Base-by-base conservation (phyloP, 371 early-diverging fungal genomes). In the Syncephalis fuscata region DNA sequence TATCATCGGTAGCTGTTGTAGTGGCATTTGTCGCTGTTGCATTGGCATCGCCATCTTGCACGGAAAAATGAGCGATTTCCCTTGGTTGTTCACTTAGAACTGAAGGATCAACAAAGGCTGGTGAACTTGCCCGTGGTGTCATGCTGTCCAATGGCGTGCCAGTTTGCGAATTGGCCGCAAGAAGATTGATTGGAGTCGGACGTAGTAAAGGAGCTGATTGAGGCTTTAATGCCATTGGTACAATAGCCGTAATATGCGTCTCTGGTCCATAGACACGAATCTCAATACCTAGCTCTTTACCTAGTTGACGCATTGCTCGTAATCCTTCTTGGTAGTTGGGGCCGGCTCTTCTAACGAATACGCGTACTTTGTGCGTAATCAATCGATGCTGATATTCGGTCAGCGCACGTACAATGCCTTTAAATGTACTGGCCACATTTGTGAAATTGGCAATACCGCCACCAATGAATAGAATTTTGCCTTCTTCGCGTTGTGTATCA, bases 401-500 rank as follows among this genome's bases (percentile, higher is more conserved):
- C 57, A 96, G 74, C 38, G 95, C 93, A 39, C 88, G 88, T 54
- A 92, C 85, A 61, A 96, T 86, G 54, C 97, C 97, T 85, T 96
- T 94, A 81, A 96, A 96, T 21, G 97, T 96, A 45, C 92, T 76
- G 17, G 94, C 93, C 17, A 96, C 97, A 66, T 96, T 94, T 66
- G 97, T 96, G 55, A 96, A 96, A 82, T 96, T 96, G 68, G 97
- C 97, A 59, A 96, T 96, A 66, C 97, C 97, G 61, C 97, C 97
- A 60, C 97, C 97, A 58, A 96, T 89, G 65, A 96, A 87, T 47
- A 96, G 70, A 49, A 92, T 74, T 65, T 96, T 96, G 61, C 94
- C 93, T 23, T 88, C 77, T 47, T 86, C 76, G 58, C 89, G 76
- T 39, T 66, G 71, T 14, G 45, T 48, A 7, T 67, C 58, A 48